Conservation (phyloP, 2,329 filamentous ascomycete genomes). For the Epichloe gansuensis region DNA sequence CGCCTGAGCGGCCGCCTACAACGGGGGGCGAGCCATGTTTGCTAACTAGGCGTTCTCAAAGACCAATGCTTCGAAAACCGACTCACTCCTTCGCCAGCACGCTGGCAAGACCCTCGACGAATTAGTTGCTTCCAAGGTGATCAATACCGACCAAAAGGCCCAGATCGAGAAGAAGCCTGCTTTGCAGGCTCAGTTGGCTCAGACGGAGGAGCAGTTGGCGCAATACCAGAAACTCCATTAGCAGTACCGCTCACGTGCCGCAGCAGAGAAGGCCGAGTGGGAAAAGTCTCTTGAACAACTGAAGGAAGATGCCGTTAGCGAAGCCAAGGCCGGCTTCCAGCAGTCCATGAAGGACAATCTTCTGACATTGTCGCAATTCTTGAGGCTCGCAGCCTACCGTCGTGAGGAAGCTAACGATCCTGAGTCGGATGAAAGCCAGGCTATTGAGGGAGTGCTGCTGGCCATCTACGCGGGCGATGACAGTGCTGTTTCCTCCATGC, state of each 20-base stretch:
- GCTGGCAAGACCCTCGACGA: constrained; percentile 59
- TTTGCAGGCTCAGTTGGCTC: constrained; percentile 53
- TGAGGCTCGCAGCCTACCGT: constrained; percentile 65
- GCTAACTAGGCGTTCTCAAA: constrained; percentile 18
- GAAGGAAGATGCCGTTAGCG: constrained; percentile 39
- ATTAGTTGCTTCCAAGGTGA: constrained; percentile 55
- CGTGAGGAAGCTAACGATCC: constrained; percentile 56
- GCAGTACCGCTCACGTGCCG: constrained; percentile 51
- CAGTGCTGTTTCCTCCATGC: constrained; percentile 57
- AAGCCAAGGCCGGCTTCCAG: constrained; percentile 36
- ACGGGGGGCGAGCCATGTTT: constrained; percentile 18
- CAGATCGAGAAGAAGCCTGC: constrained; percentile 65
- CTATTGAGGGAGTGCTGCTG: constrained; percentile 67
- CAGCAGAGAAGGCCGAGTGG: constrained; percentile 44
- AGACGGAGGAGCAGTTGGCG: constrained; percentile 59
- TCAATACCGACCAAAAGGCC: constrained; percentile 70
- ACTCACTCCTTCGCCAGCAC: constrained; percentile 55
- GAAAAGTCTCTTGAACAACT: constrained; percentile 45
- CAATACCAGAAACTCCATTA: constrained; percentile 65
- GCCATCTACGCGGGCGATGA: constrained; percentile 70
- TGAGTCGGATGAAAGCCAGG: constrained; percentile 58
- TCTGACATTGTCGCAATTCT: constrained; percentile 63
- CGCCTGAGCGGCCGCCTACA: background rate
- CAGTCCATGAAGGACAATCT: constrained; percentile 51
- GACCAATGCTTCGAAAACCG: constrained; percentile 61